phyloP scores from a whole-genome alignment of 2,329 filamentous ascomycete species.

The Sporothrix dimorphospora region DNA sequence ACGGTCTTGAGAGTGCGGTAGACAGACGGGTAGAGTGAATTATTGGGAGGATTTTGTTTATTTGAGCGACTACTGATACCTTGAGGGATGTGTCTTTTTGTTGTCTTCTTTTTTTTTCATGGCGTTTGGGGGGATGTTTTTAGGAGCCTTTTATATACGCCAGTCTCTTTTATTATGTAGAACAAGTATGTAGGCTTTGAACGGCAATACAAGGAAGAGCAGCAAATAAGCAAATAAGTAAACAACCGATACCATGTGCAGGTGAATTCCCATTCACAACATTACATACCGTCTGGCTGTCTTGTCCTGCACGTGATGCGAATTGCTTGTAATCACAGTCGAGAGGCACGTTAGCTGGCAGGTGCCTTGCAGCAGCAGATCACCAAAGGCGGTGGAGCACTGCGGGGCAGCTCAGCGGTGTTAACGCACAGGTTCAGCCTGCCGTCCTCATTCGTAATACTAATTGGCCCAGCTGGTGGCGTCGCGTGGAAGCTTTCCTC shows the following conservation, averaged over 20 bases:
- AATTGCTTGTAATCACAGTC: background rate
- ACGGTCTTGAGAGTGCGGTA: too few relatives aligned
- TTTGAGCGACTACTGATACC: background rate
- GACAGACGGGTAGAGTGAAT: background rate
- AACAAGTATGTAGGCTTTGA: background rate
- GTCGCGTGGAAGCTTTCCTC: background rate
- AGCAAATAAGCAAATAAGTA: background rate
- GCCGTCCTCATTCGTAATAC: constrained; percentile 16
- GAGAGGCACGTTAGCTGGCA: background rate
- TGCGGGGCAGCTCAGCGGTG: constrained; percentile 20
- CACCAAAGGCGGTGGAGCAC: constrained; percentile 14
- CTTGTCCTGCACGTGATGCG: background rate
- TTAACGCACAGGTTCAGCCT: constrained; percentile 3
- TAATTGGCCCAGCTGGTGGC: constrained; percentile 17
- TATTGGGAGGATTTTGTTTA: background rate
- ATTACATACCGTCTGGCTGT: background rate
- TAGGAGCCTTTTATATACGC: background rate
- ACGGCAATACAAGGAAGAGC: background rate
- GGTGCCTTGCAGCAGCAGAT: constrained; percentile 17
- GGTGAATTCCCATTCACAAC: background rate
- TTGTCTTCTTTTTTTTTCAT: background rate
- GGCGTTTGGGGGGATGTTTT: background rate
- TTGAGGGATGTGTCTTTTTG: background rate
- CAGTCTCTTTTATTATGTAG: background rate
- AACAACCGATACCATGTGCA: background rate